Evolutionary conservation across 495 filamentous ascomycete genomes (phyloP).

Genomic region (Hyphodiscus hymeniophilus): DNA sequence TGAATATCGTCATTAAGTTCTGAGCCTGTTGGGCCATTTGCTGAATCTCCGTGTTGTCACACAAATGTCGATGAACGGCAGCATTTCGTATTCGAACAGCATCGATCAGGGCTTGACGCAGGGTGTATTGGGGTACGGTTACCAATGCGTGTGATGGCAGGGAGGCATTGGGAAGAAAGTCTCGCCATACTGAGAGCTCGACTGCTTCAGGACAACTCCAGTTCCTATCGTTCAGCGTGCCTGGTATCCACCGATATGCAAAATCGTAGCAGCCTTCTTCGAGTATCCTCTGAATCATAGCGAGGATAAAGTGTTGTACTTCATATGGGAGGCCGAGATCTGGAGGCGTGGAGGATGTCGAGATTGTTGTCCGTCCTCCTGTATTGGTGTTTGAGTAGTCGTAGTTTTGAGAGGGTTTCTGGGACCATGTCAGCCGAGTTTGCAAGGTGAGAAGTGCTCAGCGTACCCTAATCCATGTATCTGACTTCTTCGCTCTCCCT

Average conservation of each 20-base stretch:
- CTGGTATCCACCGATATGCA: constrained; percentile 27
- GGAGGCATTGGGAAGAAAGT: constrained; percentile 9
- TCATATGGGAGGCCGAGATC: constrained; percentile 32
- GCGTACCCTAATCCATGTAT: constrained; percentile 13
- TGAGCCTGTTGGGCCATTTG: constrained; percentile 16
- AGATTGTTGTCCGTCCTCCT: background rate
- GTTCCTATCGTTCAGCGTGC: constrained; percentile 21
- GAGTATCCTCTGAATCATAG: constrained; percentile 28
- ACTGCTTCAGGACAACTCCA: constrained; percentile 32
- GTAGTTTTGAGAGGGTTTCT: background rate
- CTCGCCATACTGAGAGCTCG: constrained; percentile 32
- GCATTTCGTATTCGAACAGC: constrained; percentile 18
- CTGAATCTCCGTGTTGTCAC: constrained; percentile 17
- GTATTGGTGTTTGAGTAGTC: background rate
- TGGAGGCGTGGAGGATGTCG: background rate
- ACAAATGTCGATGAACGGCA: constrained; percentile 20
- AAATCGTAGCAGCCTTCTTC: constrained; percentile 37
- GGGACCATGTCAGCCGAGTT: constrained; percentile 1
- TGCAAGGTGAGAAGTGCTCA: background rate
- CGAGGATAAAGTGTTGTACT: constrained; percentile 31
- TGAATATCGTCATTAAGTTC: constrained; percentile 22
- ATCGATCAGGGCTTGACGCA: constrained; percentile 14
- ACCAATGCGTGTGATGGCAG: constrained; percentile 12
- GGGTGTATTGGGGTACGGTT: constrained; percentile 7
- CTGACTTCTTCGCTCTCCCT: background rate